A percentile compares a stretch with the other conserved stretches of the same genome.
These are phyloP conservation scores for Aspergillus pseudoterreus DNA, from an alignment of 2,329 filamentous ascomycete species.

Conservation along the genomic window DNA sequence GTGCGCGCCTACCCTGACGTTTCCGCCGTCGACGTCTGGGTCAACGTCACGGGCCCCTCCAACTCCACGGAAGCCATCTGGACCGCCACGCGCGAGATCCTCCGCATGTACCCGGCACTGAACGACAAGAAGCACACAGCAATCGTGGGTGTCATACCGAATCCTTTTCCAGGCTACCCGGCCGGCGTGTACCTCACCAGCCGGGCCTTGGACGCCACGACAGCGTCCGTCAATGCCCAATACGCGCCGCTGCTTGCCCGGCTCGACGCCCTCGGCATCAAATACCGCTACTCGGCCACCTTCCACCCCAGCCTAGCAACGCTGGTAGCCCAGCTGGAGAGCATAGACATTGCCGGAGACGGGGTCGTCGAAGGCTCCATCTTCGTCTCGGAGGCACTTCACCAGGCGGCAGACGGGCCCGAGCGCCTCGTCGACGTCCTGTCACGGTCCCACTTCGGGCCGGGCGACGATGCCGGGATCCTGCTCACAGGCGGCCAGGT, in stretches of 20 bases:
- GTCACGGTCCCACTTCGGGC: neutral
- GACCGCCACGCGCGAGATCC: neutral
- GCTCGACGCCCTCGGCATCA: neutral
- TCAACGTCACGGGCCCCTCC: neutral
- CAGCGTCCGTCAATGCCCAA: neutral
- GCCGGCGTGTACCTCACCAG: neutral
- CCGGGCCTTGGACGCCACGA: too few species aligned
- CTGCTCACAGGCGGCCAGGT: conserved; percentile 13
- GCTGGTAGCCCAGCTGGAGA: neutral
- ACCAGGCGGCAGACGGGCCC: conserved; percentile 12
- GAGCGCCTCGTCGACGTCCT: neutral
- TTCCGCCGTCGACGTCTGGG: conserved; percentile 20
- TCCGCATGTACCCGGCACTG: neutral
- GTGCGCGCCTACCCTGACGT: conserved; percentile 39
- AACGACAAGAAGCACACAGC: neutral
- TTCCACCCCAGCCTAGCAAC: neutral
- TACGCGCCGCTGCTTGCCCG: neutral
- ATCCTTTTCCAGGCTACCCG: neutral
- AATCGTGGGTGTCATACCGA: neutral
- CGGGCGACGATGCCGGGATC: neutral
- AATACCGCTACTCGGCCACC: neutral
- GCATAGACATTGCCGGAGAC: neutral
- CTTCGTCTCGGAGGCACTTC: conserved; percentile 6
- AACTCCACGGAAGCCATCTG: neutral
- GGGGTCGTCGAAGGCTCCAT: neutral